Base-by-base conservation (phyloP, 1,284 basidiomycete species). In the Grifola frondosa region DNA sequence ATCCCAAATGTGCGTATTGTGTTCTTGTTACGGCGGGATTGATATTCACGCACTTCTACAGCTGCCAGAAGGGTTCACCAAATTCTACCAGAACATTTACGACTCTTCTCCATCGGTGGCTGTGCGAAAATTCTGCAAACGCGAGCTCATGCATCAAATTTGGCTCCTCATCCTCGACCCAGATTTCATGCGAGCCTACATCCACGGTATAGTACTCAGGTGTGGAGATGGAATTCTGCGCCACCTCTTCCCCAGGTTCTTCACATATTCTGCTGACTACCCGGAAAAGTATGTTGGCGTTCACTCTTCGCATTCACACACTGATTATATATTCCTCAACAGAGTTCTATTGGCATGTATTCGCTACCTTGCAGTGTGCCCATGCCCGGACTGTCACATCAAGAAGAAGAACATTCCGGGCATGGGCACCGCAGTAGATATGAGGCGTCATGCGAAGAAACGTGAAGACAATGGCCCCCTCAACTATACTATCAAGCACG, bases 251-350 rank as follows among this genome's bases (percentile, higher is more conserved):
- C 54, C 54, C 6, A 40, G 50, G 3, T 19, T 57, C 3, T 50
- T 57, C 36, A 46, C 46, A 1, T 54, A 57, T 22, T 50, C 50
- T 13, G 50, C 64, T 2, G 68, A 71, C 46, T 71, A 68, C 56
- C 48, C 53, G 4, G 54, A 57, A 36, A 51, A 51, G 52, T 56
- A 38, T 9, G 19, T 31, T 31, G 30, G n/a, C n/a, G n/a, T n/a
- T n/a, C n/a, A n/a, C n/a, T n/a, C n/a, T n/a, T n/a, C n/a, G n/a
- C n/a, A n/a, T n/a, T n/a, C n/a, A n/a, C n/a, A n/a, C n/a, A n/a
- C n/a, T n/a, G n/a, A n/a, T n/a, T n/a, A 6, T 16, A 12, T 15
- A 12, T 9, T 9, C 11, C 8, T 26, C 12, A 13, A 20, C 30
- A 55, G 53, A 20, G 32, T 44, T 8, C 37, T 50, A 2, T 16